Percentiles rank a stretch among this genome's conserved stretches.
Evolutionary conservation across 164 flowering plant genomes (phyloP).

Genomic region (Vitis riparia): DNA sequence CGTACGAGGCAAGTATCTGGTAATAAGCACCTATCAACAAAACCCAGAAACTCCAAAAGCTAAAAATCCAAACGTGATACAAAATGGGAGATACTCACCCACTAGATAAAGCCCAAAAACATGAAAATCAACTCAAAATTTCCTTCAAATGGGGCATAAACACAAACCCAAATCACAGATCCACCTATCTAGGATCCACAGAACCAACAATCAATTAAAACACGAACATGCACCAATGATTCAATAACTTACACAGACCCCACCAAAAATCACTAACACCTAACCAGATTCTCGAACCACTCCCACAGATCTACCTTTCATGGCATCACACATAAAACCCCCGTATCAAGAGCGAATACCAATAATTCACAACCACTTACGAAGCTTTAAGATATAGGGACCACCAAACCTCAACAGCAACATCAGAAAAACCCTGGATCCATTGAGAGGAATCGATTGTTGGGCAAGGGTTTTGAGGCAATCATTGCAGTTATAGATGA

Average conservation of each 20-base stretch:
- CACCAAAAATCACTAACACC: slow-evolving; percentile 1
- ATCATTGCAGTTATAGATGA: no score
- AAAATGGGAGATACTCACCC: not conserved
- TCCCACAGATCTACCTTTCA: not conserved
- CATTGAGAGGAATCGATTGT: no score
- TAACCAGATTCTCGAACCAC: not conserved
- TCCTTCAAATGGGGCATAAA: not conserved
- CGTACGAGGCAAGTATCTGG: not conserved
- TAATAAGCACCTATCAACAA: not conserved
- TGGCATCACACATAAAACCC: not conserved
- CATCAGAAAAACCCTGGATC: not conserved
- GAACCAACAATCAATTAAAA: not conserved
- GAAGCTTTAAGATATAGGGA: not conserved
- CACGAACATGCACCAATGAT: not conserved
- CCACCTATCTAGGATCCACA: not conserved
- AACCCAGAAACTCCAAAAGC: slow-evolving; percentile 1
- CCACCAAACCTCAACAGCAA: not conserved
- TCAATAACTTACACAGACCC: not conserved
- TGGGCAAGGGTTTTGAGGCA: no score
- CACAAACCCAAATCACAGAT: not conserved
- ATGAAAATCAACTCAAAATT: not conserved
- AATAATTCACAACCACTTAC: not conserved
- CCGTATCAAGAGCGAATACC: not conserved
- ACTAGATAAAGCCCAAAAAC: not conserved
- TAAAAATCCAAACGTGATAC: not conserved